These are phyloP conservation scores for Heterobasidion annosum DNA, from an alignment of 1,284 basidiomycete genomes.

Conservation along the genomic window DNA sequence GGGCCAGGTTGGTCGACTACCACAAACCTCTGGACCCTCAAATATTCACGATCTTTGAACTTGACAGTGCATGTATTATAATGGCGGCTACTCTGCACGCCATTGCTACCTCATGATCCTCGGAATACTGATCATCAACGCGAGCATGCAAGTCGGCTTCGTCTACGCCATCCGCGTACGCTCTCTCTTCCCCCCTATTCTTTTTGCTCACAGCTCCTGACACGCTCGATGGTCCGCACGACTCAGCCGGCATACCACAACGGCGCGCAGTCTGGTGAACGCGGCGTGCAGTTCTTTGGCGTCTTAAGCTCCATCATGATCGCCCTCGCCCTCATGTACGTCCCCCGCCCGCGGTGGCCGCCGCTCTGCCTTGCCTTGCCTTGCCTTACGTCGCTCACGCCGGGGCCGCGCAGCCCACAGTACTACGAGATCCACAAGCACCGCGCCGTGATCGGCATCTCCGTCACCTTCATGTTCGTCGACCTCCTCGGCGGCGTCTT, in stretches of 20 bases:
- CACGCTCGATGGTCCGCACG: constrained; percentile 1
- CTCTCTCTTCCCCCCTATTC: constrained; percentile 6
- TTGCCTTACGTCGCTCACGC: background rate
- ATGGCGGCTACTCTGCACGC: constrained; percentile 24
- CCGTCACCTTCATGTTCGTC: constrained; percentile 59
- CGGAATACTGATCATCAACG: constrained; percentile 33
- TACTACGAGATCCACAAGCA: constrained; percentile 65
- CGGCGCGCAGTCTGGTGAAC: constrained; percentile 24
- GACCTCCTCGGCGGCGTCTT: constrained; percentile 72
- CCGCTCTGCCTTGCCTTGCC: background rate
- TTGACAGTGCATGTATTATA: constrained; percentile 57
- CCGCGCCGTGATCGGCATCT: constrained; percentile 68
- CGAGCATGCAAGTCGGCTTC: constrained; percentile 51
- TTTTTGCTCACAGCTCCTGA: constrained; percentile 6
- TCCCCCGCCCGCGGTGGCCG: constrained; percentile 2
- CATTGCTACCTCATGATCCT: constrained; percentile 23
- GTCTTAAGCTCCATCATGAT: constrained; percentile 56
- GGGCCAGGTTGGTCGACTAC: constrained; percentile 41
- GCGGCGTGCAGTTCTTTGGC: constrained; percentile 54
- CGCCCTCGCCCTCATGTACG: constrained; percentile 49
- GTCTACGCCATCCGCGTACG: constrained; percentile 47
- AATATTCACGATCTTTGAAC: background rate
- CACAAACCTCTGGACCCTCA: background rate
- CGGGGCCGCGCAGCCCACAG: constrained; percentile 30
- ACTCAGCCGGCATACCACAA: constrained; percentile 31